phyloP scores from a whole-genome alignment of 2,329 filamentous ascomycete genomes.

The Leptosphaerulina australis region DNA sequence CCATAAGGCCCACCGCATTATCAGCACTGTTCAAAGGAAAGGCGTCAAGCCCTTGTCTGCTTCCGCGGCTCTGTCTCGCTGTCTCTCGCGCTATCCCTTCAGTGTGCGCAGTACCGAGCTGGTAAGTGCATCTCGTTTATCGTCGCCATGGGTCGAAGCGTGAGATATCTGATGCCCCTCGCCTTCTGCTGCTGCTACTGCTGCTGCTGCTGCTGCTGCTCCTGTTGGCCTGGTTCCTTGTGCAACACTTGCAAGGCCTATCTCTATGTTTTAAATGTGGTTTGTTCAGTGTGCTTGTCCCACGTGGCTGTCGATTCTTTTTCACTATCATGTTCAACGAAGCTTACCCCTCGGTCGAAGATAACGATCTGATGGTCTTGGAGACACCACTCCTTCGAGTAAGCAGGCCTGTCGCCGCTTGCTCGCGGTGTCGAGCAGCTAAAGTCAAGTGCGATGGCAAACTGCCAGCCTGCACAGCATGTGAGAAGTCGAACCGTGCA shows the following conservation, averaged over 20 bases:
- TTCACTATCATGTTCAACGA: conserved; percentile 1
- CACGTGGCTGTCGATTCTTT: conserved; percentile 1
- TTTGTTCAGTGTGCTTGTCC: neutral
- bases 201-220: no score
- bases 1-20: conserved; percentile 16
- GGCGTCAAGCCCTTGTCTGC: conserved; percentile 15
- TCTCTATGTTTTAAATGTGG: neutral
- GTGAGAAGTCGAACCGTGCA: conserved; percentile 86
- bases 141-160: conserved; percentile 5
- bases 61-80: conserved; percentile 17
- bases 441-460: conserved; percentile 99
- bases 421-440: conserved; percentile 81
- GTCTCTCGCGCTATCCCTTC: conserved; percentile 28
- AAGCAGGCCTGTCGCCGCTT: conserved; percentile 78
- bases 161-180: conserved; percentile 12
- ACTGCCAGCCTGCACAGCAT: conserved; percentile 91
- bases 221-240: conserved; percentile 4
- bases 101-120: conserved; percentile 17
- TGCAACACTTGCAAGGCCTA: conserved; percentile 1
- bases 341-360: conserved; percentile 17
- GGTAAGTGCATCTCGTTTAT: conserved; percentile 27
- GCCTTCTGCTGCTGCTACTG: conserved; percentile 2
- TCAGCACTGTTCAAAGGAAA: conserved; percentile 8
- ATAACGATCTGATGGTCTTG: conserved; percentile 49
- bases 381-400: conserved; percentile 70